phyloP scores from a whole-genome alignment of 345 rosid genomes.

The Microthlaspi erraticum region DNA sequence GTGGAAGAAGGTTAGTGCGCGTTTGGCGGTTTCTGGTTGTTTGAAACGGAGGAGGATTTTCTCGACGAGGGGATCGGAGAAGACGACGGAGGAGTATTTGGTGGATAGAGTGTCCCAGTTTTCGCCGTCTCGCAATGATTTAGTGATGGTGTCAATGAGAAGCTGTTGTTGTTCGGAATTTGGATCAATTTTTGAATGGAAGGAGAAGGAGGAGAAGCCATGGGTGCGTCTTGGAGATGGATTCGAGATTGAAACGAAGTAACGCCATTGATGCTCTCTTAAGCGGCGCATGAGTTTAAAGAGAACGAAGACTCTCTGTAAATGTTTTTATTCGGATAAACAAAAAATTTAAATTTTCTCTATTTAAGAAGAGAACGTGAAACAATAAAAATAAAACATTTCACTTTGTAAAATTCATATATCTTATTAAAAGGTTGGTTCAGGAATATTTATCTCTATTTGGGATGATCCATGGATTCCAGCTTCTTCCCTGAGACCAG shows the following conservation, averaged over 20 bases:
- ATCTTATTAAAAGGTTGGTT: too few relatives aligned
- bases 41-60: slow-evolving; percentile 65
- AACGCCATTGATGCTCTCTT: slow-evolving; percentile 25
- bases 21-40: slow-evolving; percentile 65
- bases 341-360: too few relatives aligned
- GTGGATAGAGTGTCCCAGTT: slow-evolving; percentile 64
- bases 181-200: slow-evolving; percentile 23
- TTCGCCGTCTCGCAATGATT: slow-evolving; percentile 47
- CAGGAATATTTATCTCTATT: too few relatives aligned
- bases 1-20: slow-evolving; percentile 74
- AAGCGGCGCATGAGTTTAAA: slow-evolving; percentile 29
- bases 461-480: too few relatives aligned
- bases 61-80: slow-evolving; percentile 51
- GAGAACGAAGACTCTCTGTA: not conserved
- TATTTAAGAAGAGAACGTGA: too few relatives aligned
- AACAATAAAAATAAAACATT: too few relatives aligned
- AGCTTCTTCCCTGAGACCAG: too few relatives aligned
- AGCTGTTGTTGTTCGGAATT: slow-evolving; percentile 12
- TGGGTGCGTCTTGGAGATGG: not conserved
- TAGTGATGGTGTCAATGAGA: slow-evolving; percentile 46
- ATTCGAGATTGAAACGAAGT: slow-evolving; percentile 2
- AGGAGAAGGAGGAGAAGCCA: slow-evolving; percentile 16
- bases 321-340: too few relatives aligned
- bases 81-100: slow-evolving; percentile 45
- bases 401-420: too few relatives aligned